These are phyloP conservation scores for Penicillium italicum DNA, from an alignment of 2,329 filamentous ascomycete species.

Conservation along the genomic window DNA sequence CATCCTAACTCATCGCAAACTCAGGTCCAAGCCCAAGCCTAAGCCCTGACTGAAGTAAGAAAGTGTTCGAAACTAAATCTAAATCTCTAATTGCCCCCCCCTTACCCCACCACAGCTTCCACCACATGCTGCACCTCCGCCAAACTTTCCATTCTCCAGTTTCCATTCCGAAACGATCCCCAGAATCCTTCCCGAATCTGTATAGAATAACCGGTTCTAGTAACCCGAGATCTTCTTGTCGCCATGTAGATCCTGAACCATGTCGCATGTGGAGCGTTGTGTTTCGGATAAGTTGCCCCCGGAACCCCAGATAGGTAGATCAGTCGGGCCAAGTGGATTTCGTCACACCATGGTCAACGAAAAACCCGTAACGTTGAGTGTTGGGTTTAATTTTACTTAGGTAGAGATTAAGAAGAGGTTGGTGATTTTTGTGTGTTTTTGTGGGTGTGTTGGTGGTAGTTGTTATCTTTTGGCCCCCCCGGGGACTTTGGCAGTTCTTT, in stretches of 20 bases:
- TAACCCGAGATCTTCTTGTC: conserved; percentile 4
- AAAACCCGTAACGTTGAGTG: background rate
- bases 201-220: background rate
- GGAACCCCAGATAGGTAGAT: conserved; percentile 1
- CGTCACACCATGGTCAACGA: background rate
- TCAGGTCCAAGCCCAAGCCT: background rate
- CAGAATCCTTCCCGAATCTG: background rate
- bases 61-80: background rate
- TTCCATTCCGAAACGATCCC: background rate
- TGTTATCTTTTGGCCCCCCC: background rate
- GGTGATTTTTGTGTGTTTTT: background rate
- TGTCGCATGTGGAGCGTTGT: background rate
- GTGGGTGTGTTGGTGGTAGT: background rate
- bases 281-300: conserved; percentile 11
- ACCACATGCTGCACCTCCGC: background rate
- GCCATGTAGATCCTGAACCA: background rate
- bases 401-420: background rate
- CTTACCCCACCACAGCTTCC: no score
- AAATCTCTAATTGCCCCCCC: background rate
- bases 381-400: background rate
- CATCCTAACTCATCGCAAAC: background rate
- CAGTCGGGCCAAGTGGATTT: conserved; percentile 7
- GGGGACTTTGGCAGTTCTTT: background rate
- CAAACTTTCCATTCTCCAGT: background rate
- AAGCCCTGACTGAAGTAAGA: background rate